Evolutionary conservation across 75 land plant genomes (phyloP).

Genomic region (Picea glauca): DNA sequence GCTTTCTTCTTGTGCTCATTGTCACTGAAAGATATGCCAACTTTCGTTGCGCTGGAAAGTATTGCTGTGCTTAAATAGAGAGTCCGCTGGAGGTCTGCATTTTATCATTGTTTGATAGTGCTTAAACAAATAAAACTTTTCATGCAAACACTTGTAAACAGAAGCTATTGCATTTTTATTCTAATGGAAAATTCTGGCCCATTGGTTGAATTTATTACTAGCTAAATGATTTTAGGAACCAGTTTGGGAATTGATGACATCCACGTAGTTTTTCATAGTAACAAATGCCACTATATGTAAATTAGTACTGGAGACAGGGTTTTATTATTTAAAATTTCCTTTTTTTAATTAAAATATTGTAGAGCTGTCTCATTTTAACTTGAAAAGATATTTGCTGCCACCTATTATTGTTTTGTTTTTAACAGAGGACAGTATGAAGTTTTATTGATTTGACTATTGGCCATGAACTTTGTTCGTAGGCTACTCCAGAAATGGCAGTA

Average conservation of each 20-base stretch:
- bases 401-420: neutral
- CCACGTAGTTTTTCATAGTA: neutral
- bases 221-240: neutral
- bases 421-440: neutral
- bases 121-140: neutral
- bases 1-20: too few species aligned
- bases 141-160: neutral
- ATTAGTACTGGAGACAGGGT: neutral
- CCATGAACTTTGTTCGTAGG: slow-evolving; percentile 38
- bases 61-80: too few species aligned
- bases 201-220: neutral
- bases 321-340: too few species aligned
- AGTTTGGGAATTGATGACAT: neutral
- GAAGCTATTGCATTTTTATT: neutral
- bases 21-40: too few species aligned
- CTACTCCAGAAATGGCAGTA: slow-evolving; percentile 99
- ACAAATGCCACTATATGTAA: neutral
- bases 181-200: neutral
- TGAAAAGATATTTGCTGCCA: neutral
- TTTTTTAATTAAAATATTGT: too few species aligned
- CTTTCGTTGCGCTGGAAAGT: too few species aligned
- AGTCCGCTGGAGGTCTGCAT: too few species aligned
- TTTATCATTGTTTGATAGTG: too few species aligned
- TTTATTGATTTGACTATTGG: slow-evolving; percentile 7
- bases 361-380: neutral